phyloP scores from a whole-genome alignment of 2,329 filamentous ascomycete genomes.

The Aspergillus oerlinghausenensis region DNA sequence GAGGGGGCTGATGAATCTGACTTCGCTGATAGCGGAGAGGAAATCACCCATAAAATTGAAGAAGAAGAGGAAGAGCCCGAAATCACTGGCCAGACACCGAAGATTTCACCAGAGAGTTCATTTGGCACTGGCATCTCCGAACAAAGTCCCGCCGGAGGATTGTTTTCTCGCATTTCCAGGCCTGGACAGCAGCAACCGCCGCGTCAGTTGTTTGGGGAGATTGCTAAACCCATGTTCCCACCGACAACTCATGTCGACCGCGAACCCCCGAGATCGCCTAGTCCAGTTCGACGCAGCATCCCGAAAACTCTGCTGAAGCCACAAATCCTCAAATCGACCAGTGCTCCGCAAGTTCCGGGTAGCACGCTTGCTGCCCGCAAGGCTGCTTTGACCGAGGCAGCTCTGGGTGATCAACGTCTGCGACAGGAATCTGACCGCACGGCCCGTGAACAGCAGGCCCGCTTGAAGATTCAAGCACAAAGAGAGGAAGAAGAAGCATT shows the following conservation, averaged over 20 bases:
- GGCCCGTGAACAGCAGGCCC: conserved; percentile 24
- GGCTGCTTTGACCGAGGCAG: conserved; percentile 31
- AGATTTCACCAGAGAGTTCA: conserved; percentile 42
- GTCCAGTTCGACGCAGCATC: conserved; percentile 37
- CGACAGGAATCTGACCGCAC: conserved; percentile 19
- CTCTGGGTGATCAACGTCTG: conserved; percentile 24
- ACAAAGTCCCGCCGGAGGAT: conserved; percentile 34
- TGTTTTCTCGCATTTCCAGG: conserved; percentile 38
- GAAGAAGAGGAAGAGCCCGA: conserved; percentile 25
- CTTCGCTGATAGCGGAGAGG: conserved; percentile 45
- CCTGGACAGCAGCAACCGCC: conserved; percentile 23
- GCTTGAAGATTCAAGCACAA: conserved; percentile 28
- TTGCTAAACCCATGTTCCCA: conserved; percentile 36
- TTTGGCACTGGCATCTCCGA: conserved; percentile 35
- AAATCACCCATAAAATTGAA: conserved; percentile 40
- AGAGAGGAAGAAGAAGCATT: conserved; percentile 28
- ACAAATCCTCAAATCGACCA: conserved; percentile 34
- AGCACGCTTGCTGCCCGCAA: conserved; percentile 39
- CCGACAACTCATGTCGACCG: conserved; percentile 25
- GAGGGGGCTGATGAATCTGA: conserved; percentile 34
- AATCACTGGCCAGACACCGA: conserved; percentile 30
- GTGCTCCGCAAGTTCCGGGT: conserved; percentile 34
- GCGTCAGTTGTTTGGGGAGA: conserved; percentile 42
- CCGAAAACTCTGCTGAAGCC: conserved; percentile 26
- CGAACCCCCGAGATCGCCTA: conserved; percentile 43